Evolutionary conservation across 306 rosid genomes (phyloP), one percentile per base, ranked within the genome.

Genomic region (Rubus idaeus): DNA sequence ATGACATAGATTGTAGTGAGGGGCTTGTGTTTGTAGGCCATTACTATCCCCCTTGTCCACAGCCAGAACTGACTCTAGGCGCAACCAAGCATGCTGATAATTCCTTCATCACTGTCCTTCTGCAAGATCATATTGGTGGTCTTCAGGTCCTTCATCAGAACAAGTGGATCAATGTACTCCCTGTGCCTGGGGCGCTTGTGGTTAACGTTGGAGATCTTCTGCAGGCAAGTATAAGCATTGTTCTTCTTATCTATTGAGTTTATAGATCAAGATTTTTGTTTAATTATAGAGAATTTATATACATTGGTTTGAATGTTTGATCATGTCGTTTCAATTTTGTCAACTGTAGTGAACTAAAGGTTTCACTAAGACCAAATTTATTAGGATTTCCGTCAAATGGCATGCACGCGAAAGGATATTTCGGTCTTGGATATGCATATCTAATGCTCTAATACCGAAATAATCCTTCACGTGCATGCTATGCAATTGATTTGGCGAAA

Each of bases 51-150:
- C 47, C 81, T 4, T 78, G 81, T 55, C 82, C 77, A 7, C 70
- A 70, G 52, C 81, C 81, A 58, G 51, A 70, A 30, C 18, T 70
- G 12, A 78, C 76, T 17, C 56, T 79, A 7, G 82, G 78, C 14
- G 2, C 73, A 18, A 71, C 18, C n/a, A 80, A 72, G 58, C 91
- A 89, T 37, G 35, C 81, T 8, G 87, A 87, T 70, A 12, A 50
- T 42, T 67, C 45, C 68, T 89, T 89, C 44, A 23, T 89, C 41
- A 85, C 91, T 0, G 70, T 89, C 35, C 78, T 89, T 79, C 82
- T 87, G 42, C 93, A 87, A 79, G 82, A 86, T 60, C 84, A 84
- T 66, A 50, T 89, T 8, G 92, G 90, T 26, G 88, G 90, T 51
- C 90, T 86, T 20, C 90, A 89, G 68, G 75, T 80, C 70, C 83